Evolutionary conservation across 176 grass and related monocot genomes (phyloP), one percentile per base, ranked within the genome.

Genomic region (Musa troglodytarum): DNA sequence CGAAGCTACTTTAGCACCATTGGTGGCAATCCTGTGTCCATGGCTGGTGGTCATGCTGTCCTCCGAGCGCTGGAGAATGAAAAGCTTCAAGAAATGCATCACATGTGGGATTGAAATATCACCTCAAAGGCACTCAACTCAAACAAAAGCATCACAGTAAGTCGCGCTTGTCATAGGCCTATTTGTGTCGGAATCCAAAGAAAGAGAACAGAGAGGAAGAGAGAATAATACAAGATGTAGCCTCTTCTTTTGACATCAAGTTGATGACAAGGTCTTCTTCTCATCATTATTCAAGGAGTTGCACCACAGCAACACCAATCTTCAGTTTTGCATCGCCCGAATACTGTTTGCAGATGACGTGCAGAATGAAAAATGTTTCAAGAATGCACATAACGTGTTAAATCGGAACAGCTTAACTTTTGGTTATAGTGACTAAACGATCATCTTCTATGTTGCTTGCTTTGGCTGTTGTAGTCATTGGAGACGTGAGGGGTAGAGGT

Each of bases 21-120:
- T 11, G 94, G 90, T 0, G 94, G 94, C 66, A 97, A 97, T 82
- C 94, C 90, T 43, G 94, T 92, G 61, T 88, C 90, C 76, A 97
- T 90, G 1, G 94, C 90, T 10, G 94, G 76, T 0, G 88, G 87
- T 24, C 94, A 91, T 0, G 86, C 90, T 8, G 94, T 97, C 66
- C 90, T 97, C 58, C 87, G 88, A 69, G 94, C 93, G 25, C 75
- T 97, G 16, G 94, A 97, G 80, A 90, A 97, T 72, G 90, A 97
- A 75, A 97, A 93, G 75, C 87, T 97, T 51, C 87, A 97, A 77
- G 88, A 97, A 75, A 97, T 93, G 94, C 94, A 1, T 79, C 83
- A 24, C 52, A 78, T 75, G 86, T 97, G 51, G 94, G 94, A 61
- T 76, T 97, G 77, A 97, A 93, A 83, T 86, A 93, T 21, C 77